phyloP scores from a whole-genome alignment of 768 basidiomycete species.

The Tricholoma terreum region DNA sequence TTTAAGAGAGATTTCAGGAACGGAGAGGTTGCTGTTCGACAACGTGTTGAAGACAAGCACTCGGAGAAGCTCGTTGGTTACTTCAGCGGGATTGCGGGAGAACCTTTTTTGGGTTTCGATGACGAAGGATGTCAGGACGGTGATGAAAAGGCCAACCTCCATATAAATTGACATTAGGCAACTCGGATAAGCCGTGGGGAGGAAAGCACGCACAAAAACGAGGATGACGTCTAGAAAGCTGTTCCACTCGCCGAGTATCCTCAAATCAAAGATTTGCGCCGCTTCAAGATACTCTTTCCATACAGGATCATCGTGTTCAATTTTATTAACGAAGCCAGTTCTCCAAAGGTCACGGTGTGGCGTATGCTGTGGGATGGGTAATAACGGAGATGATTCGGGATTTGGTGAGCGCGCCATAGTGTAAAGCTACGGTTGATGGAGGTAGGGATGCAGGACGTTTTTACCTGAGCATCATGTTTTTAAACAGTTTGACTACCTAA shows the following conservation, averaged over 20 bases:
- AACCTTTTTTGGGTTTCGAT: neutral
- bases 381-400: too few relatives aligned
- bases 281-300: neutral
- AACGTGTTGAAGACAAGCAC: neutral
- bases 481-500: too few relatives aligned
- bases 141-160: neutral
- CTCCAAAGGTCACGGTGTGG: too few relatives aligned
- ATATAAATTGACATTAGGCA: neutral
- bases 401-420: too few relatives aligned
- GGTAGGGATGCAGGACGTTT: too few relatives aligned
- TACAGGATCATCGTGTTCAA: neutral
- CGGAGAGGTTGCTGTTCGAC: neutral
- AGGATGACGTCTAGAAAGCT: neutral
- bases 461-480: too few relatives aligned
- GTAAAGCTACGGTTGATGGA: too few relatives aligned
- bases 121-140: neutral
- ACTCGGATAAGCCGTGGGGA: neutral
- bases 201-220: neutral
- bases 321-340: too few relatives aligned
- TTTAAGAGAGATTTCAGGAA: neutral
- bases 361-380: too few relatives aligned
- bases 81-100: neutral
- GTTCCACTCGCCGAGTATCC: neutral
- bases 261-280: neutral
- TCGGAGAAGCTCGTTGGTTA: neutral